Evolutionary conservation across 768 basidiomycete genomes (phyloP).

Genomic region (Guyanaporus albipodus): DNA sequence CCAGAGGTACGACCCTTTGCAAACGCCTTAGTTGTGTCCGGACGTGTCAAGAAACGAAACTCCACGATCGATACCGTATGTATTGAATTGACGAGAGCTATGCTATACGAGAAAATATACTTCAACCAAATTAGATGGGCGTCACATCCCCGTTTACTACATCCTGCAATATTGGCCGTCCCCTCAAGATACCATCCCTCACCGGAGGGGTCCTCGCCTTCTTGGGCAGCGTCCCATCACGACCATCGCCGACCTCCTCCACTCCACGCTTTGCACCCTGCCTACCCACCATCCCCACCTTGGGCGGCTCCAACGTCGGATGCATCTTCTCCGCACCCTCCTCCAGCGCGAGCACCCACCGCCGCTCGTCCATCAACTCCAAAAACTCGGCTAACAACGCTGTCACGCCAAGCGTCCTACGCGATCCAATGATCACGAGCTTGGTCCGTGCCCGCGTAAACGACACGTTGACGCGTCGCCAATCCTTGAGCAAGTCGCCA

Average conservation of each 20-base stretch:
- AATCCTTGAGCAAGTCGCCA: slow-evolving; percentile 92
- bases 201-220: slow-evolving; percentile 34
- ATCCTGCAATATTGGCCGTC: slow-evolving; percentile 59
- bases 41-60: no score
- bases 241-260: not conserved
- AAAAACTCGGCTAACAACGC: slow-evolving; percentile 74
- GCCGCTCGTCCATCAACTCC: slow-evolving; percentile 60
- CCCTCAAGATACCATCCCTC: slow-evolving; percentile 45
- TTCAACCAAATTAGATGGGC: no score
- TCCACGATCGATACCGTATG: no score
- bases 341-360: slow-evolving; percentile 68
- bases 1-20: no score
- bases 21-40: no score
- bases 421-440: slow-evolving; percentile 86
- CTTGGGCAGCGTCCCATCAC: slow-evolving; percentile 25
- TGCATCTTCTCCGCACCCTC: slow-evolving; percentile 53
- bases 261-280: slow-evolving; percentile 12
- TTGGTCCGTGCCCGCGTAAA: slow-evolving; percentile 92
- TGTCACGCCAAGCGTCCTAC: slow-evolving; percentile 62
- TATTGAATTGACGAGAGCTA: no score
- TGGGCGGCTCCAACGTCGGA: slow-evolving; percentile 26
- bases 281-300: slow-evolving; percentile 7
- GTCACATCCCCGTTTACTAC: slow-evolving; percentile 43
- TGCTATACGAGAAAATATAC: no score
- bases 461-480: slow-evolving; percentile 95